phyloP scores from a whole-genome alignment of 441 rosid species.

The Capsella rubella region DNA sequence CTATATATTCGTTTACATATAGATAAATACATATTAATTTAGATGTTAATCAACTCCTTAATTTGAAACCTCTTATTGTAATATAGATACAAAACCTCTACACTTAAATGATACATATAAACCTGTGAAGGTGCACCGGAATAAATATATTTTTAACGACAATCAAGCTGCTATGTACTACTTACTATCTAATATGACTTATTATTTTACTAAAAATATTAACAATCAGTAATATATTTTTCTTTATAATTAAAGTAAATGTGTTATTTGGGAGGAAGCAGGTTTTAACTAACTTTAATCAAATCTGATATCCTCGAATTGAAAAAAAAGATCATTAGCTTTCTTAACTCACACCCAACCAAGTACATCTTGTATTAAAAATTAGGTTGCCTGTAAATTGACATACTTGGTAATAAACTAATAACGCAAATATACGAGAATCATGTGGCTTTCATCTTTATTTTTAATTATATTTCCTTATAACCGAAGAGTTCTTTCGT shows the following conservation, averaged over 20 bases:
- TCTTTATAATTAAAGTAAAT: not conserved
- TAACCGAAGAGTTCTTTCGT: not conserved
- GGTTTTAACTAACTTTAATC: slow-evolving; percentile 14
- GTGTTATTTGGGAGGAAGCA: not conserved
- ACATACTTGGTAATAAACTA: slow-evolving; percentile 22
- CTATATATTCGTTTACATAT: not conserved
- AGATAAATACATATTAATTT: not conserved
- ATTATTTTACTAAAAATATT: not conserved
- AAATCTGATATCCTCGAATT: slow-evolving; percentile 2
- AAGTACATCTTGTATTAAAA: slow-evolving; percentile 3
- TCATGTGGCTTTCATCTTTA: not conserved
- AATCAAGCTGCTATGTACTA: not conserved
- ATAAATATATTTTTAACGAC: not conserved
- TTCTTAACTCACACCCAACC: slow-evolving; percentile 24
- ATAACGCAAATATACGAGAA: slow-evolving; percentile 9
- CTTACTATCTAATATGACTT: not conserved
- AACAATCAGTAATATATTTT: not conserved
- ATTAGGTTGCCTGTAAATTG: slow-evolving; percentile 45
- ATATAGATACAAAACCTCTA: not conserved
- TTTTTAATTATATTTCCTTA: not conserved
- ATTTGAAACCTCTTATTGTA: not conserved
- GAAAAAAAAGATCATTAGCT: not conserved
- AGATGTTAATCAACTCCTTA: not conserved
- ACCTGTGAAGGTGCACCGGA: not conserved
- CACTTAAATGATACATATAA: not conserved